Base-by-base conservation (phyloP, 306 rosid genomes). In the Acacia crassicarpa region DNA sequence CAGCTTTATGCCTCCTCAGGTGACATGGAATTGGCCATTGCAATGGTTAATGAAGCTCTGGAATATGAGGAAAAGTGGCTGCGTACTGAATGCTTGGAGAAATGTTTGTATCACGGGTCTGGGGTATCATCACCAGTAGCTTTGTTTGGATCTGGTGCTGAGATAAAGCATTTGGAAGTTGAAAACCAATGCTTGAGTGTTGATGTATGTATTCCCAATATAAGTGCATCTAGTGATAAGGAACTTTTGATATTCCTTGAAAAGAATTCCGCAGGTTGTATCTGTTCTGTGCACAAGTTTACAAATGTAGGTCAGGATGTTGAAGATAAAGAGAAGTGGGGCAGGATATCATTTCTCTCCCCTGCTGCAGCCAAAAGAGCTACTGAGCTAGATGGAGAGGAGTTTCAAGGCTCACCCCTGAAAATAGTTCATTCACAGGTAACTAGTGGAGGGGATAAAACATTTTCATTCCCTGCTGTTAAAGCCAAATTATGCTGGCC, bases 71-170 rank as follows among this genome's bases (percentile, higher is more conserved):
- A 81, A 68, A 93, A 83, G 78, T 75, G 85, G 88, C 17, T 95
- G 82, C 85, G 19, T 22, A 66, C 87, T 73, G 99, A 95, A 81
- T 95, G 99, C 66, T 56, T 90, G 84, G 99, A 91, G 81, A 95
- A 91, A 83, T 85, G 66, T 81, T 86, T 95, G 80, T 93, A 90
- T 86, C 91, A 83, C 70, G 94, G 97, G 77, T 75, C 93, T 68
- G 91, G 90, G 67, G 71, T 82, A 78, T 78, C 86, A 25, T 84
- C 98, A 65, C 81, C 98, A 30, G 76, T 91, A 32, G 98, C 98
- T 30, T 81, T 95, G 85, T 91, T 95, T 85, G 99, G 99, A 76
- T 88, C 94, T 61, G 99, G 99, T 83, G 99, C 91, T 67, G 90
- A 85, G 89, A 92, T 95, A 88, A 93, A 88, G 91, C 96, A 93